These are phyloP conservation scores for Kwoniella dejecticola DNA, from an alignment of 768 basidiomycete species.

Conservation along the genomic window DNA sequence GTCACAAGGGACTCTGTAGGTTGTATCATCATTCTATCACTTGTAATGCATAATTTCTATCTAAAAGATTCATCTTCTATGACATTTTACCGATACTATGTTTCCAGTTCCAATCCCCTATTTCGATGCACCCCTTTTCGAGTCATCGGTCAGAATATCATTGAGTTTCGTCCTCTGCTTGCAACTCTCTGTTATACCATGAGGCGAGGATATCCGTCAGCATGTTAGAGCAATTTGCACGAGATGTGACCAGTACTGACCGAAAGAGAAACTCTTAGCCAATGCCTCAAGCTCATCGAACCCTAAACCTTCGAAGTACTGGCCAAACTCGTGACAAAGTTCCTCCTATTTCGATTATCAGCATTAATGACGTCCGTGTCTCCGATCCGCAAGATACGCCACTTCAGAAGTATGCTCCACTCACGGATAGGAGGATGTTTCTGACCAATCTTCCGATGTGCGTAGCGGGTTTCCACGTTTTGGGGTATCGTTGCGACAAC, in stretches of 20 bases:
- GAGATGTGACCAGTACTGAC: constrained; percentile 27
- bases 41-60: too few species aligned
- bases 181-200: constrained; percentile 59
- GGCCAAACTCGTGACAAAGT: constrained; percentile 41
- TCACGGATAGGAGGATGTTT: constrained; percentile 70
- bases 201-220: background rate
- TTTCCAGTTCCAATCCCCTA: background rate
- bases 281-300: constrained; percentile 66
- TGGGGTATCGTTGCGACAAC: constrained; percentile 61
- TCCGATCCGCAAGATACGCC: too few species aligned
- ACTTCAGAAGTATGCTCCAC: constrained; percentile 53
- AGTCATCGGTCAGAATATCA: constrained; percentile 43
- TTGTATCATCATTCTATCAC: too few species aligned
- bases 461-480: constrained; percentile 54
- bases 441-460: constrained; percentile 61
- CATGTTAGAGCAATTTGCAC: background rate
- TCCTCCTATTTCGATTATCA: constrained; percentile 38
- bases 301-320: constrained; percentile 56
- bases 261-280: constrained; percentile 70
- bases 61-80: too few species aligned
- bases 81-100: too few species aligned
- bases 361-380: constrained; percentile 44
- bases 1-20: too few species aligned
- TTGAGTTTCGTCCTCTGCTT: constrained; percentile 69
- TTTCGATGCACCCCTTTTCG: constrained; percentile 2